Evolutionary conservation across 768 basidiomycete genomes (phyloP), one percentile per base, ranked within the genome.

Genomic region (Lactifluus piperatus): DNA sequence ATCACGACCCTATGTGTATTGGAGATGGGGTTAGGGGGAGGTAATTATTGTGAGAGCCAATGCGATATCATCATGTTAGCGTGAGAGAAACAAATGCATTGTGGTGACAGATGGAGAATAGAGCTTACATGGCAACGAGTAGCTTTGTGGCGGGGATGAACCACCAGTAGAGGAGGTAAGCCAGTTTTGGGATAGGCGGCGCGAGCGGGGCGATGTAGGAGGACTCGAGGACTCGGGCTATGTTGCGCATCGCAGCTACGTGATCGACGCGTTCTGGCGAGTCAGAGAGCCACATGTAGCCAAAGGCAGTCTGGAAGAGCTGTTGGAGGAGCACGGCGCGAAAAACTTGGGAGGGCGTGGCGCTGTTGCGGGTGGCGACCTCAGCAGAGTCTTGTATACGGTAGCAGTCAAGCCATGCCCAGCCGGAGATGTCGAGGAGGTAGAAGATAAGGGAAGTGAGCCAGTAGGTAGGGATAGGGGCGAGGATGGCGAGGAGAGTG

Each of bases 1-100:
- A 98, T 85, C 58, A 94, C 68, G 71, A 97, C 90, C 76, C 97
- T 95, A n/a, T n/a, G n/a, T n/a, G n/a, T n/a, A n/a, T n/a, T n/a
- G 32, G 26, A 34, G 9, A 34, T 9, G 34, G 11, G 34, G 13
- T 7, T 11, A 11, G 34, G 34, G 32, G 34, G 34, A 49, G 18
- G 6, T 20, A 18, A 18, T 29, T 39, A 37, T 39, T n/a, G 11
- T 10, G 43, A 24, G 14, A 24, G 13, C n/a, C n/a, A n/a, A n/a
- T n/a, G n/a, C n/a, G 43, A 22, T 4, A 6, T 2, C n/a, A 20
- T 8, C 10, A 11, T 11, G 34, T 11, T 34, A 8, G n/a, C n/a
- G n/a, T n/a, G n/a, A n/a, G n/a, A n/a, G n/a, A n/a, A n/a, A n/a
- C n/a, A n/a, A n/a, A n/a, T n/a, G n/a, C n/a, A n/a, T n/a, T n/a